These are phyloP conservation scores for Vanrija sp. DNA, from an alignment of 1,284 basidiomycete genomes.

Conservation along the genomic window DNA sequence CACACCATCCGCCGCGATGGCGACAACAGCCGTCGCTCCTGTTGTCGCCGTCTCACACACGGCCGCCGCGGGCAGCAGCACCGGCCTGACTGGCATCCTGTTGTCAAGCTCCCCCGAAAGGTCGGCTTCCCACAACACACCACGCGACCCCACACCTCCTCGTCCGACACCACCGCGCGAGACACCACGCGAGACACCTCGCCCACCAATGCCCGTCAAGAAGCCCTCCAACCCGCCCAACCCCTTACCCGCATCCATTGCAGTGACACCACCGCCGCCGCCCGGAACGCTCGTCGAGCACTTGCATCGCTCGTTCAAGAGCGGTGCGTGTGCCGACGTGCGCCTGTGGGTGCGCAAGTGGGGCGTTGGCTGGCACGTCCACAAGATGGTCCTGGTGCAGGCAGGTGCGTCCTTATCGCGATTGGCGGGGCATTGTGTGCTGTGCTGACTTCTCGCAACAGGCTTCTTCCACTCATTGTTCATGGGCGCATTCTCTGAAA, in stretches of 20 bases:
- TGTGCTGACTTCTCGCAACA: constrained; percentile 46
- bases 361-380: constrained; percentile 70
- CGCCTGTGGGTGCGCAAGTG: constrained; percentile 67
- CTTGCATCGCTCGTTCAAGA: constrained; percentile 67
- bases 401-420: constrained; percentile 59
- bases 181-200: background rate
- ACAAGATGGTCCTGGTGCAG: constrained; percentile 79
- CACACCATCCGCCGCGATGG: background rate
- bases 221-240: constrained; percentile 6
- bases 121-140: constrained; percentile 5
- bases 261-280: constrained; percentile 22
- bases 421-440: no score
- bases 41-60: no score
- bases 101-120: background rate
- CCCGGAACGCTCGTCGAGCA: constrained; percentile 51
- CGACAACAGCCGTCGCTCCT: background rate
- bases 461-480: constrained; percentile 82
- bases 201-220: constrained; percentile 10
- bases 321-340: constrained; percentile 70
- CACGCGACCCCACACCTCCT: constrained; percentile 3
- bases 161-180: background rate
- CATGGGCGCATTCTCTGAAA: constrained; percentile 68
- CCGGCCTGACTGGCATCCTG: no score
- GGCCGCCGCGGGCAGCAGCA: no score
- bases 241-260: constrained; percentile 8